These are phyloP conservation scores for Platismatia glauca DNA, from an alignment of 495 filamentous ascomycete species.

Conservation along the genomic window DNA sequence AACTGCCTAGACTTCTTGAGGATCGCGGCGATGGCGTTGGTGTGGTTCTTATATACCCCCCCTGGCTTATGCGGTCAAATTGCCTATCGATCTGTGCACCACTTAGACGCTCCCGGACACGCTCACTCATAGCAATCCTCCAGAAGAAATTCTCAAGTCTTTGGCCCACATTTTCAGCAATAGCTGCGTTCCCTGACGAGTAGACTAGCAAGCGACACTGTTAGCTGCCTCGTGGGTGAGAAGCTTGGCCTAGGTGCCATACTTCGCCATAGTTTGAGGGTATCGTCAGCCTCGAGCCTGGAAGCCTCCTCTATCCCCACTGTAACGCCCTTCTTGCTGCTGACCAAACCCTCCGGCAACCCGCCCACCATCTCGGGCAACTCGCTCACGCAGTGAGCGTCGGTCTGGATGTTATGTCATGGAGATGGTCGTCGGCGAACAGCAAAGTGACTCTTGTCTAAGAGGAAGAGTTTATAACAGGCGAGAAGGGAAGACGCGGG, in stretches of 20 bases:
- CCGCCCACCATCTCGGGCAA: conserved; percentile 37
- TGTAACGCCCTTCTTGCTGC: conserved; percentile 29
- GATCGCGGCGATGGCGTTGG: conserved; percentile 24
- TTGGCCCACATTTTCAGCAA: conserved; percentile 34
- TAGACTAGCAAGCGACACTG: conserved; percentile 31
- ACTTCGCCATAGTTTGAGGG: conserved; percentile 44
- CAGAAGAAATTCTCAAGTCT: conserved; percentile 48
- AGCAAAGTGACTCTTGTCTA: not conserved
- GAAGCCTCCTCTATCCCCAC: conserved; percentile 29
- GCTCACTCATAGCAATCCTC: conserved; percentile 40
- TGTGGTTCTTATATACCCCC: conserved; percentile 24
- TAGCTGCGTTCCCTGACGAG: conserved; percentile 31
- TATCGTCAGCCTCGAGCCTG: conserved; percentile 30
- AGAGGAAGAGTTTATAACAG: not conserved
- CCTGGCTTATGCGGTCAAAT: conserved; percentile 37
- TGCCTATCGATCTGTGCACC: conserved; percentile 33
- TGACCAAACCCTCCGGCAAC: conserved; percentile 45
- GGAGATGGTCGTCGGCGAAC: conserved; percentile 5
- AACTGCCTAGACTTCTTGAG: conserved; percentile 12
- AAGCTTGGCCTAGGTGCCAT: conserved; percentile 2
- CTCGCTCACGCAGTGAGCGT: conserved; percentile 10
- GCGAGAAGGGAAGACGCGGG: not conserved
- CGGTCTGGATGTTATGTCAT: not conserved
- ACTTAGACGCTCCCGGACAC: conserved; percentile 26
- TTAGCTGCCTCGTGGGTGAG: not conserved